Percentiles rank a stretch among this genome's conserved stretches.
Evolutionary conservation across 805 yeast species (phyloP).

Genomic region (Maudiozyma saulgeensis): DNA sequence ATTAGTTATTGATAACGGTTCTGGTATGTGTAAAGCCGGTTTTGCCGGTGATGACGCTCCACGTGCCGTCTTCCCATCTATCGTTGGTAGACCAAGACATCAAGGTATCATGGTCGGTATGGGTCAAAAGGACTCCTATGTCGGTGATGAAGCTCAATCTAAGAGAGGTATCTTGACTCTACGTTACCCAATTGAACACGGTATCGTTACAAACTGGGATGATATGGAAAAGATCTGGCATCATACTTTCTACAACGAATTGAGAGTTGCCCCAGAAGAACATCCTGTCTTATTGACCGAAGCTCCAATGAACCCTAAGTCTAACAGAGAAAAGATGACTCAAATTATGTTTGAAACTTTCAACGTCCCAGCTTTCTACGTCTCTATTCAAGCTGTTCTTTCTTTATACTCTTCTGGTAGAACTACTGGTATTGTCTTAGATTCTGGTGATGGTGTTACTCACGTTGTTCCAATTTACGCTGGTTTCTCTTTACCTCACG

Average conservation of each 20-base stretch:
- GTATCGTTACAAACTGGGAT: conserved; percentile 99
- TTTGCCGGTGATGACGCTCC: conserved; percentile 99
- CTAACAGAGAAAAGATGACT: conserved; percentile 99
- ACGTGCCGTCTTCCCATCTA: conserved; percentile 99
- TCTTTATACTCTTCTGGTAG: conserved; percentile 98
- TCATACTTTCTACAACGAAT: conserved; percentile 99
- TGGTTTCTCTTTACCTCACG: conserved; percentile 98
- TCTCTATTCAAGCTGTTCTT: conserved; percentile 95
- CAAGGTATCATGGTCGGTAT: conserved; percentile 99
- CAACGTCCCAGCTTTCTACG: conserved; percentile 99
- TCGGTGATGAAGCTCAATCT: conserved; percentile 99
- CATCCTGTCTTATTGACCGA: conserved; percentile 98
- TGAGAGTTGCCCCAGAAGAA: conserved; percentile 99
- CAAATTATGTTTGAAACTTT: conserved; percentile 98
- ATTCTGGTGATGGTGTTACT: conserved; percentile 99
- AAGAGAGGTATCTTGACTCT: conserved; percentile 99
- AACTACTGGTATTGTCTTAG: conserved; percentile 99
- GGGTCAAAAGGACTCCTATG: conserved; percentile 99
- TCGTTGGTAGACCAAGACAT: conserved; percentile 99
- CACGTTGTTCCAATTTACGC: conserved; percentile 99
- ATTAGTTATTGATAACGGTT: conserved; percentile 95
- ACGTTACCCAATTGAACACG: conserved; percentile 99
- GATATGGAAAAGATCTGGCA: conserved; percentile 99
- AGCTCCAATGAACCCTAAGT: conserved; percentile 99
- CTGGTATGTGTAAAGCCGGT: conserved; percentile 99